These are phyloP conservation scores for Ogataea naganishii DNA, from an alignment of 805 yeast genomes.

Conservation along the genomic window DNA sequence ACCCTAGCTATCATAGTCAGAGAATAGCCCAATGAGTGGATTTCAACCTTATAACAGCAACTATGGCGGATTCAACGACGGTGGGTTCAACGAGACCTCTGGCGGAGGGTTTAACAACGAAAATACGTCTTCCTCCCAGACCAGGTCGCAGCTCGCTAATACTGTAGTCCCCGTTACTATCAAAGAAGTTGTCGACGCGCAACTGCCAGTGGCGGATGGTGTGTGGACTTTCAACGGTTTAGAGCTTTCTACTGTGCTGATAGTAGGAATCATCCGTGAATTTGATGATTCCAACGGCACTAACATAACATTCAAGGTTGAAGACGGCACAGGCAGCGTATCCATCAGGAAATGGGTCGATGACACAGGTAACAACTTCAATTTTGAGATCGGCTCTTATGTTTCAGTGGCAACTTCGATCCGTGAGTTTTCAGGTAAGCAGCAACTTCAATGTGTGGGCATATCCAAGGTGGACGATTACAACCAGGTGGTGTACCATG, in stretches of 20 bases:
- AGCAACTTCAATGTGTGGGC: conserved; percentile 55
- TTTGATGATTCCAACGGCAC: conserved; percentile 47
- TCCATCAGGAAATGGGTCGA: conserved; percentile 60
- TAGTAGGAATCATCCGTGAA: conserved; percentile 65
- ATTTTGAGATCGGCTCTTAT: conserved; percentile 43
- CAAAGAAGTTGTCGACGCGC: conserved; percentile 58
- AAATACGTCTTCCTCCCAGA: conserved; percentile 12
- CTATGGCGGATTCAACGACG: conserved; percentile 17
- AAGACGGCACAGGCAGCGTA: conserved; percentile 69
- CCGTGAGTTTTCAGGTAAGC: conserved; percentile 54
- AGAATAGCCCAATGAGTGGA: conserved; percentile 15
- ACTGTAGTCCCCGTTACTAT: conserved; percentile 62
- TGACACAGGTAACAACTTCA: conserved; percentile 27
- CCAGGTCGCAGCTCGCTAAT: conserved; percentile 22
- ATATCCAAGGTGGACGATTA: conserved; percentile 50
- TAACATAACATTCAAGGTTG: conserved; percentile 49
- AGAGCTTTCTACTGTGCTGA: conserved; percentile 52
- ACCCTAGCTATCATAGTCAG: no score
- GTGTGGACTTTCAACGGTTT: conserved; percentile 52
- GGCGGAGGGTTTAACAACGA: conserved; percentile 9
- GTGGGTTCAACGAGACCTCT: conserved; percentile 19
- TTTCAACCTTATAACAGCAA: conserved; percentile 30
- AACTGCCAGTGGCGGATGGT: conserved; percentile 58
- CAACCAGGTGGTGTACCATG: conserved; percentile 63
- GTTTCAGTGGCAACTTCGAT: conserved; percentile 51